Percentiles rank a stretch among this genome's conserved stretches.
Conservation (phyloP, 2,329 filamentous ascomycete species). For the Aspergillus tubingensis region DNA sequence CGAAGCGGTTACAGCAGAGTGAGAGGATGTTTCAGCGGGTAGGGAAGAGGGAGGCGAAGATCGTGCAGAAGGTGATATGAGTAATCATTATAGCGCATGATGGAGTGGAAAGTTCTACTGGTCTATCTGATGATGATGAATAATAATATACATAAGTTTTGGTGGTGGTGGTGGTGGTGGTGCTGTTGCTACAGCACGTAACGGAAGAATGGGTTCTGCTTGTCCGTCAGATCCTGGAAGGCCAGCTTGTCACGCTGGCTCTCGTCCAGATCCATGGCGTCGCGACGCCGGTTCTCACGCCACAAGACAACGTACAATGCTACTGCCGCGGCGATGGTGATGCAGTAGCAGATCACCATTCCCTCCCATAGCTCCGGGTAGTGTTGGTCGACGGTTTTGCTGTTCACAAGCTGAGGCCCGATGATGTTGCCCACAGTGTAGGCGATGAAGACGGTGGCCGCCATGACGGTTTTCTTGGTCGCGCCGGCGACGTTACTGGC, state of each 20-base stretch:
- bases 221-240: slow-evolving; percentile 69
- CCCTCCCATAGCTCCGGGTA: slow-evolving; percentile 73
- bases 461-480: slow-evolving; percentile 77
- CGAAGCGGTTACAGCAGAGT: slow-evolving; percentile 11
- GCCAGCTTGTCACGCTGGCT: slow-evolving; percentile 64
- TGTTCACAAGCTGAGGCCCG: slow-evolving; percentile 70
- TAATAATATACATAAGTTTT: not conserved
- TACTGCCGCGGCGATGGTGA: slow-evolving; percentile 62
- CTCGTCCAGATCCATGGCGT: slow-evolving; percentile 56
- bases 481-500: slow-evolving; percentile 73
- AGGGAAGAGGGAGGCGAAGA: slow-evolving; percentile 14
- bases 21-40: slow-evolving; percentile 7
- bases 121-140: slow-evolving; percentile 12
- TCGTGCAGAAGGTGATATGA: slow-evolving; percentile 18
- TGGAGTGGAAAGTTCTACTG: slow-evolving; percentile 11
- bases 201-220: slow-evolving; percentile 67
- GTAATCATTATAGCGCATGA: slow-evolving; percentile 19
- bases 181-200: slow-evolving; percentile 54
- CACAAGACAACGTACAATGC: slow-evolving; percentile 61
- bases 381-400: slow-evolving; percentile 64
- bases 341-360: slow-evolving; percentile 67
- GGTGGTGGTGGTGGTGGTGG: not conserved
- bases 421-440: slow-evolving; percentile 78
- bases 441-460: slow-evolving; percentile 71
- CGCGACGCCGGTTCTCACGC: slow-evolving; percentile 59